Conservation (phyloP, 1,284 basidiomycete species). For the Pseudozyma hubeiensis region DNA sequence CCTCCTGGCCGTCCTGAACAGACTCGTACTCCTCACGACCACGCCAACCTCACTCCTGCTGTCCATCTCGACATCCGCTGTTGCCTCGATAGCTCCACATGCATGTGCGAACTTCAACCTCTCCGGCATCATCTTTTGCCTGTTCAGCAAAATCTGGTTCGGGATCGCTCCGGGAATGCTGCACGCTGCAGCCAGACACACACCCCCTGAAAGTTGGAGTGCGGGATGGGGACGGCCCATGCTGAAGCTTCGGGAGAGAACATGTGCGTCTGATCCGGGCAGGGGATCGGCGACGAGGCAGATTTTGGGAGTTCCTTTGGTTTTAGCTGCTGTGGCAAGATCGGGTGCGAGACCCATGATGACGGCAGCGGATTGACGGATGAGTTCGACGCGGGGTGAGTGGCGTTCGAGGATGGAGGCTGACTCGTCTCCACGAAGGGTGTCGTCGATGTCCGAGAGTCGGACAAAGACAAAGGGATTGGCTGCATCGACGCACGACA, state of each 20-base stretch:
- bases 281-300: conserved; percentile 38
- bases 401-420: conserved; percentile 31
- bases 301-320: conserved; percentile 53
- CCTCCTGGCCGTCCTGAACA: conserved; percentile 21
- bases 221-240: conserved; percentile 24
- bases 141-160: conserved; percentile 15
- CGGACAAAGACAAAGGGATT: conserved; percentile 56
- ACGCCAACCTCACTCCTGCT: conserved; percentile 14
- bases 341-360: conserved; percentile 16
- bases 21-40: conserved; percentile 14
- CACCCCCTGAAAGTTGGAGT: conserved; percentile 18
- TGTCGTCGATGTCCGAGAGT: conserved; percentile 13
- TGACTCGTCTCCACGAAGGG: conserved; percentile 1
- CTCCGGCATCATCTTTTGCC: conserved; percentile 8
- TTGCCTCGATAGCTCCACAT: conserved; percentile 21
- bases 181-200: conserved; percentile 23
- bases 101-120: conserved; percentile 14
- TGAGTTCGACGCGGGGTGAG: conserved; percentile 19
- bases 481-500: conserved; percentile 55
- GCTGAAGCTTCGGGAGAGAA: conserved; percentile 10
- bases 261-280: conserved; percentile 3
- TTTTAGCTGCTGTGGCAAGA: conserved; percentile 7
- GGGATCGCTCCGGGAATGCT: conserved; percentile 18
- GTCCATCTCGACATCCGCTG: conserved; percentile 23
- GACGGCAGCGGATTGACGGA: conserved; percentile 45